Evolutionary conservation across 2,329 filamentous ascomycete species (phyloP).

Genomic region (Cercospora beticola): DNA sequence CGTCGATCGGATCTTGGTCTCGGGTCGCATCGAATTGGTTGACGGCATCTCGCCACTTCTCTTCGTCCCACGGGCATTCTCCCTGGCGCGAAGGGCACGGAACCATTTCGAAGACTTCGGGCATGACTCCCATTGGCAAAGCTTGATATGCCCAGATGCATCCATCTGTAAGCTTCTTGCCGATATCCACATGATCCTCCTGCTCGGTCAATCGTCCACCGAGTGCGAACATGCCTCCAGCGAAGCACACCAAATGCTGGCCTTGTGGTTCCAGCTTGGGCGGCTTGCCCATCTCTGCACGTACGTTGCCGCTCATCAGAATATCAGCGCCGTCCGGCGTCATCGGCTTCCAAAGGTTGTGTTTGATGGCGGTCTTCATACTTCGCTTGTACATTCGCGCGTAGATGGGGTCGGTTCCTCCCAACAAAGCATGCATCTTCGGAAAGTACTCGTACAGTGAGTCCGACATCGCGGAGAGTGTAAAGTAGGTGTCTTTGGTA

Average conservation of each 20-base stretch:
- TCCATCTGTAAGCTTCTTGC: slow-evolving; percentile 57
- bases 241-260: slow-evolving; percentile 60
- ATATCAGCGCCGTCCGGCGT: slow-evolving; percentile 48
- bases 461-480: slow-evolving; percentile 41
- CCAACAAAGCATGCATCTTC: slow-evolving; percentile 50
- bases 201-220: slow-evolving; percentile 57
- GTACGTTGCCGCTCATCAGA: slow-evolving; percentile 48
- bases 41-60: slow-evolving; percentile 47
- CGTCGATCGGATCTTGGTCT: slow-evolving; percentile 16
- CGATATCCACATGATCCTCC: slow-evolving; percentile 56
- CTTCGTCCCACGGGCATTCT: slow-evolving; percentile 56
- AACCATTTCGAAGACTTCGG: slow-evolving; percentile 56
- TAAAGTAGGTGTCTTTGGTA: slow-evolving; percentile 42
- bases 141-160: slow-evolving; percentile 64
- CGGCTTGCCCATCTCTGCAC: slow-evolving; percentile 32
- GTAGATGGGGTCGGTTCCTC: slow-evolving; percentile 49
- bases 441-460: slow-evolving; percentile 46
- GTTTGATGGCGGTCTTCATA: slow-evolving; percentile 44
- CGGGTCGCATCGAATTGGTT: slow-evolving; percentile 39
- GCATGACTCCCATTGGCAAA: slow-evolving; percentile 60
- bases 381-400: slow-evolving; percentile 57
- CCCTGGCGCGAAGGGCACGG: slow-evolving; percentile 47
- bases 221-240: slow-evolving; percentile 62
- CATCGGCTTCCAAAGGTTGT: slow-evolving; percentile 53
- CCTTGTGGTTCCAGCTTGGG: slow-evolving; percentile 50